Conservation (phyloP, 2,329 filamentous ascomycete genomes). For the Trichoderma lentiforme region DNA sequence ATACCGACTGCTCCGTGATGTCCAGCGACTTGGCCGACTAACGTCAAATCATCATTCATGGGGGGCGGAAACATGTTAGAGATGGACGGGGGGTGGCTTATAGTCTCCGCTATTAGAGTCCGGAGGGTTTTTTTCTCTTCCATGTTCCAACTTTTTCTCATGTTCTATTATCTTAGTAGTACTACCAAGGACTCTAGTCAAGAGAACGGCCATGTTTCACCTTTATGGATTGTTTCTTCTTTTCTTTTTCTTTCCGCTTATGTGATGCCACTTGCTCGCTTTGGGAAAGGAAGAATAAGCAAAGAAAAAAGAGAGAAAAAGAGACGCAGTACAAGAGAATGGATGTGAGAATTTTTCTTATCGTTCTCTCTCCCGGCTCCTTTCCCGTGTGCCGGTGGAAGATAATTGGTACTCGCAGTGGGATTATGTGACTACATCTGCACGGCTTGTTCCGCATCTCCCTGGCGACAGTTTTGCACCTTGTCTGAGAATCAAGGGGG, state of each 20-base stretch:
- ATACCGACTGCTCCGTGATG: background rate
- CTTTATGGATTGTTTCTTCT: background rate
- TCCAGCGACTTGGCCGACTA: background rate
- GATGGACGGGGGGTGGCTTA: background rate
- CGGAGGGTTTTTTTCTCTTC: background rate
- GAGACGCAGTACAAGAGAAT: background rate
- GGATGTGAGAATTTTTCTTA: background rate
- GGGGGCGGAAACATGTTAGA: background rate
- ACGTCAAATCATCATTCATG: background rate
- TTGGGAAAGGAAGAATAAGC: background rate
- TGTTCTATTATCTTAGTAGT: background rate
- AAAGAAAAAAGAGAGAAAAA: background rate
- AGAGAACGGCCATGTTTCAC: slow-evolving; percentile 4
- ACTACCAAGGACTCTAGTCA: background rate
- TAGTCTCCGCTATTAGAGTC: background rate
- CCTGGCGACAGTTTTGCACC: background rate
- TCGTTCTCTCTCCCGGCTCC: background rate
- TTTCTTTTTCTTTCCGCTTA: background rate
- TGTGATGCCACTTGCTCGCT: background rate
- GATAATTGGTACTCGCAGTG: background rate
- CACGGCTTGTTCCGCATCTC: background rate
- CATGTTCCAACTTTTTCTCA: background rate
- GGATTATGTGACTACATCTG: background rate
- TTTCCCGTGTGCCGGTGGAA: background rate
- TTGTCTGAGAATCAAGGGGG: slow-evolving; percentile 6